phyloP scores from a whole-genome alignment of 176 grass and related monocot genomes.

The Lolium multiflorum region DNA sequence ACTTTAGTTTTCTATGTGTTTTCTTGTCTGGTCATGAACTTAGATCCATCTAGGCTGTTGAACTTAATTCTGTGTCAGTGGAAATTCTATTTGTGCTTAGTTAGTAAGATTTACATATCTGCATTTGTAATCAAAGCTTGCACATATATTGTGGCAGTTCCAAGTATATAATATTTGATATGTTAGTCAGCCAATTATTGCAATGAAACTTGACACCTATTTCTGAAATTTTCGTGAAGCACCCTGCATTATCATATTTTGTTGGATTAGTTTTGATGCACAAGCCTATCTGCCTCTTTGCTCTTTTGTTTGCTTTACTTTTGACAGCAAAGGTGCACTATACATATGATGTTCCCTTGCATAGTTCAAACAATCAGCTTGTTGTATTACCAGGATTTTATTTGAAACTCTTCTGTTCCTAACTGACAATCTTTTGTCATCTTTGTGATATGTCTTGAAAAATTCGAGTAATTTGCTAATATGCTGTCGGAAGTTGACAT shows the following conservation, averaged over 20 bases:
- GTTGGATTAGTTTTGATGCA: neutral
- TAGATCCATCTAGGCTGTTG: neutral
- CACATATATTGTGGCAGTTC: neutral
- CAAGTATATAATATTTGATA: neutral
- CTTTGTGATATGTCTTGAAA: neutral
- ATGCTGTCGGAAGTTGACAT: neutral
- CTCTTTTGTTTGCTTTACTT: neutral
- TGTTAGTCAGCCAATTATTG: neutral
- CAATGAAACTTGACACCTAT: neutral
- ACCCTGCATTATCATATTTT: neutral
- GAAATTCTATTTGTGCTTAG: neutral
- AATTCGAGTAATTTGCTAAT: neutral
- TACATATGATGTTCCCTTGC: neutral
- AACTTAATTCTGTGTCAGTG: neutral
- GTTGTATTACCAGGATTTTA: slow-evolving; percentile 24
- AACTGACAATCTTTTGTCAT: slow-evolving; percentile 29
- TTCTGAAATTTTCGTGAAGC: slow-evolving; percentile 10
- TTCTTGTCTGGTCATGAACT: neutral
- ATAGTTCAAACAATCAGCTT: slow-evolving; percentile 39
- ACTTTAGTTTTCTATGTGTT: neutral
- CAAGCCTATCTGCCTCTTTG: neutral
- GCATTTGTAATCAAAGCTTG: neutral
- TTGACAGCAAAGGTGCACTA: neutral
- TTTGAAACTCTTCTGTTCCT: slow-evolving; percentile 42
- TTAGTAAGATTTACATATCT: neutral